Conservation (phyloP, 495 filamentous ascomycete genomes). For the Penicillium arizonense region DNA sequence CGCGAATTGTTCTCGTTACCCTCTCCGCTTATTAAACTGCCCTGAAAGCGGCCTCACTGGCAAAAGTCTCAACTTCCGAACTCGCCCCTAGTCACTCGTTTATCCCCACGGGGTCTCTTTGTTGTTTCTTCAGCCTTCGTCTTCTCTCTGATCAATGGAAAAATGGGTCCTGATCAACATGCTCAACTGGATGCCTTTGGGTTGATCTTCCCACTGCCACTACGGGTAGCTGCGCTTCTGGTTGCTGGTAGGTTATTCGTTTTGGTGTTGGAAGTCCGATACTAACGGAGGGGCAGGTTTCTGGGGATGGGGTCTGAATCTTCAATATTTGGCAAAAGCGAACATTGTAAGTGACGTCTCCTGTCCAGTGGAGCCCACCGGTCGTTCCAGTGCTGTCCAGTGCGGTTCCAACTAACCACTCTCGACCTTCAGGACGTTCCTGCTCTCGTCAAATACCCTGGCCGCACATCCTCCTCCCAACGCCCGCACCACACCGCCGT, state of each 20-base stretch:
- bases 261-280: neutral
- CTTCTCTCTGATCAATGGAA: conserved; percentile 45
- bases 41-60: conserved; percentile 21
- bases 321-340: conserved; percentile 71
- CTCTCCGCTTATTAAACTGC: conserved; percentile 21
- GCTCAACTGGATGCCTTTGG: conserved; percentile 82
- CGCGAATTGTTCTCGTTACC: conserved; percentile 8
- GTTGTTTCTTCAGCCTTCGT: conserved; percentile 10
- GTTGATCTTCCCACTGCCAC: conserved; percentile 80
- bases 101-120: conserved; percentile 14
- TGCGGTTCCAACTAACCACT: neutral
- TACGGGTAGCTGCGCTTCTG: conserved; percentile 74
- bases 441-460: conserved; percentile 74
- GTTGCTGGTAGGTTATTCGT: conserved; percentile 61
- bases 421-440: conserved; percentile 62
- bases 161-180: conserved; percentile 78
- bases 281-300: conserved; percentile 54
- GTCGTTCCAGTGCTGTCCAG: neutral
- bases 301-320: conserved; percentile 88
- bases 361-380: neutral
- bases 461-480: conserved; percentile 61
- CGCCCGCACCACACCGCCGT: conserved; percentile 72
- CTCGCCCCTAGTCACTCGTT: conserved; percentile 48
- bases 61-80: conserved; percentile 18
- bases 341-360: conserved; percentile 59